Evolutionary conservation across 1,284 basidiomycete species (phyloP), one percentile per base, ranked within the genome.

Genomic region (Ustilago tritici): DNA sequence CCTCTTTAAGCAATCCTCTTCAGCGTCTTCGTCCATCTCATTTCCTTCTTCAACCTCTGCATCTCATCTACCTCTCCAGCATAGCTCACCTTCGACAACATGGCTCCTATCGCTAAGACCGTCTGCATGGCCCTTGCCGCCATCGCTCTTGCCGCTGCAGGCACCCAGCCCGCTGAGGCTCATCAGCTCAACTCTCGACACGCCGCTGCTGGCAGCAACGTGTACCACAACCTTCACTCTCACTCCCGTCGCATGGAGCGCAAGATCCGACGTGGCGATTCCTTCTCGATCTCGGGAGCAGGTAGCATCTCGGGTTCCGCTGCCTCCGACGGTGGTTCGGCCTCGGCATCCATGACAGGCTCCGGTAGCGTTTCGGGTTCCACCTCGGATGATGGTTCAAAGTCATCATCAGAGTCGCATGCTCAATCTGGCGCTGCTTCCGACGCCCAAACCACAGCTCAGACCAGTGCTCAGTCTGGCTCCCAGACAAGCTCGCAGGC

Each of bases 91-190:
- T 6, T 60, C 15, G 17, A 41, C 70, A 73, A 6, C 65, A 78
- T 78, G 76, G 76, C 71, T 43, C 76, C 76, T 54, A 78, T 78
- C 60, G 76, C 76, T 36, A 74, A 71, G 71, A 78, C 71, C 50
- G 65, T 78, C 50, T 78, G 76, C 62, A 46, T 66, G 31, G 76
- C 76, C 50, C 71, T 78, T 35, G 76, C 61, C 41, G 76, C 71
- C n/a, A 61, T 78, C 49, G 71, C 76, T 23, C 52, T 78, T 19
- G 76, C 76, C 61, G 56, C 76, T 28, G 49, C 59, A 12, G 71
- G 62, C 63, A 52, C 46, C 19, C 67, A 71, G 62, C 71, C 67
- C 23, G 76, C 69, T 56, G 53, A 55, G n/a, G 71, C 71, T 54
- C 71, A 78, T 32, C 76, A 78, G 54, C 76, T 78, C 64, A 65